phyloP scores from a whole-genome alignment of 78 protist genomes.

The Dictyostelium discoideum region DNA sequence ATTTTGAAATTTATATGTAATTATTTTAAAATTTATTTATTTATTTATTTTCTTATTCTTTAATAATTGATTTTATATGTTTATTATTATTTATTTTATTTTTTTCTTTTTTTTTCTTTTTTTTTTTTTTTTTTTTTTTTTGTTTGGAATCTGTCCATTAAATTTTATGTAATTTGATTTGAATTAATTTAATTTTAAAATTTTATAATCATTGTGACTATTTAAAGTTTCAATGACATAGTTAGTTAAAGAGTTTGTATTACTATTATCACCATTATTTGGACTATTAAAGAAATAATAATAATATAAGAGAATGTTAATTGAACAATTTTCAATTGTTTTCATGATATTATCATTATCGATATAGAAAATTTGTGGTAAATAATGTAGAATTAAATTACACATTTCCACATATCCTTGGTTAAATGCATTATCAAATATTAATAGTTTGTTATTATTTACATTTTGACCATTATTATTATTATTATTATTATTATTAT shows the following conservation, averaged over 20 bases:
- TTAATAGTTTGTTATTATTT: not conserved
- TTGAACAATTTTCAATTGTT: not conserved
- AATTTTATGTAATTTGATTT: too few relatives aligned
- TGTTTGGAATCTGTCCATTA: not conserved
- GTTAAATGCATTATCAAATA: not conserved
- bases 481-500: not conserved
- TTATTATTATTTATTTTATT: too few relatives aligned
- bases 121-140: too few relatives aligned
- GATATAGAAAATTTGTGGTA: not conserved
- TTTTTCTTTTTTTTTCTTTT: too few relatives aligned
- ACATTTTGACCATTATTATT: not conserved
- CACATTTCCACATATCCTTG: conserved; percentile 2
- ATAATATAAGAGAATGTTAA: not conserved
- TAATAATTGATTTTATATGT: too few relatives aligned
- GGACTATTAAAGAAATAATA: not conserved
- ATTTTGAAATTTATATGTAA: too few relatives aligned
- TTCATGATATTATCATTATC: not conserved
- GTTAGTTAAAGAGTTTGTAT: not conserved
- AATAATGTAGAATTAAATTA: not conserved
- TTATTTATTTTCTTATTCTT: too few relatives aligned
- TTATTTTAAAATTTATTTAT: too few relatives aligned
- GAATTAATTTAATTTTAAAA: not conserved
- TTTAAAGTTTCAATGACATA: not conserved
- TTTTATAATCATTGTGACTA: not conserved
- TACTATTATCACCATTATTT: not conserved